Evolutionary conservation across 768 basidiomycete genomes (phyloP), one percentile per base, ranked within the genome.

Genomic region (Mycena floridula): DNA sequence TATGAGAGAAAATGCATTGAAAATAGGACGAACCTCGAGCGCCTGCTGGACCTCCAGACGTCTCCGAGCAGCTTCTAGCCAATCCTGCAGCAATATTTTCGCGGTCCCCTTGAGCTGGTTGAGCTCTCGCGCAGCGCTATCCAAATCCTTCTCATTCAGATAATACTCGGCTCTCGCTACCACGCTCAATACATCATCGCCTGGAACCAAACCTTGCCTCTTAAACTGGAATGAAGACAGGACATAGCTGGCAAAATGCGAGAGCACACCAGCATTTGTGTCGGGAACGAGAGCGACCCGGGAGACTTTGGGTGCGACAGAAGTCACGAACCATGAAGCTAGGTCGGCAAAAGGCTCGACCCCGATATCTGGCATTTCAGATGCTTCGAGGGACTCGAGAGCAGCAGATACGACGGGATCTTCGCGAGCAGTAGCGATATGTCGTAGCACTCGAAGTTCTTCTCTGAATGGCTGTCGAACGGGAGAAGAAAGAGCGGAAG

Each of bases 201-300:
- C 94, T 30, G 80, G 69, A 12, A 82, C 85, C 41, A 89, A 68
- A 0, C 94, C 93, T 15, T 81, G 80, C 50, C 86, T 73, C 60
- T 79, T 80, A 70, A 98, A 95, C 44, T 81, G 71, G 51, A 96
- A 73, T 30, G 76, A 68, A 9, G 87, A 85, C 41, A 96, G 65
- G 21, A 82, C 67, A 40, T 81, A 76, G n/a, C 87, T 90, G 11
- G 89, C 84, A 18, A 96, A 67, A 60, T 91, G 89, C 2, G 92
- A 84, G 11, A 96, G 69, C 30, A 97, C 74, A 18, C 92, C 92
- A 3, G 92, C 92, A 54, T 92, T 76, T 63, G 83, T 72, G 54
- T 95, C 89, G 3, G 96, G 96, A 3, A 97, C 91, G 40, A 99
- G 74, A 6, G 94, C 87, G n/a, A 96, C 92, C 43, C 77, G 80